These are phyloP conservation scores for Candida koratica DNA, from an alignment of 805 yeast species.

Conservation along the genomic window DNA sequence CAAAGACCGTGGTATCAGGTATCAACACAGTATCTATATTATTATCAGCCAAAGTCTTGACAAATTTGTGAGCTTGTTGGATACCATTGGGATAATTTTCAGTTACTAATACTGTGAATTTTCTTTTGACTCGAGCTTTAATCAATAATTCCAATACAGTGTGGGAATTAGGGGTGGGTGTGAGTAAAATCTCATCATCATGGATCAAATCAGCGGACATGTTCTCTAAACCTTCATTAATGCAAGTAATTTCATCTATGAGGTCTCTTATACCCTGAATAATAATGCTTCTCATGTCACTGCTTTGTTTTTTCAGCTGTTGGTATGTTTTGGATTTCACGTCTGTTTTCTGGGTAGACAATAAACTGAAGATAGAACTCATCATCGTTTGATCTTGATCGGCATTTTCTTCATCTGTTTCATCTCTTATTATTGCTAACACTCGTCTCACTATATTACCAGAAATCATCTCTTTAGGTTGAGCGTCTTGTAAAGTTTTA, in stretches of 20 bases:
- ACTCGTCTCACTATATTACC: constrained; percentile 92
- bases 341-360: constrained; percentile 36
- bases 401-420: constrained; percentile 47
- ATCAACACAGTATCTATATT: constrained; percentile 86
- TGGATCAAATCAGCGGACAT: constrained; percentile 93
- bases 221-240: constrained; percentile 85
- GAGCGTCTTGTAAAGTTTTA: constrained; percentile 63
- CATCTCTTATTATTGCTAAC: constrained; percentile 82
- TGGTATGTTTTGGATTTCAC: constrained; percentile 24
- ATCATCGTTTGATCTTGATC: constrained; percentile 50
- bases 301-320: constrained; percentile 41
- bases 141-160: constrained; percentile 84
- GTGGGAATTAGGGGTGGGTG: constrained; percentile 92
- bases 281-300: constrained; percentile 76
- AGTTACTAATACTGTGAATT: constrained; percentile 85
- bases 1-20: constrained; percentile 90
- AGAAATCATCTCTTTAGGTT: constrained; percentile 82
- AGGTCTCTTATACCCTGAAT: constrained; percentile 91
- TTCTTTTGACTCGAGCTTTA: constrained; percentile 84
- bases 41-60: constrained; percentile 72
- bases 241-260: constrained; percentile 84
- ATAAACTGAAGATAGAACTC: constrained; percentile 81
- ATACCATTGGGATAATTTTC: constrained; percentile 90
- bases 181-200: constrained; percentile 77
- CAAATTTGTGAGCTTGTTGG: constrained; percentile 72